Evolutionary conservation across 208 protist genomes (phyloP).

Genomic region (Leishmania braziliensis): DNA sequence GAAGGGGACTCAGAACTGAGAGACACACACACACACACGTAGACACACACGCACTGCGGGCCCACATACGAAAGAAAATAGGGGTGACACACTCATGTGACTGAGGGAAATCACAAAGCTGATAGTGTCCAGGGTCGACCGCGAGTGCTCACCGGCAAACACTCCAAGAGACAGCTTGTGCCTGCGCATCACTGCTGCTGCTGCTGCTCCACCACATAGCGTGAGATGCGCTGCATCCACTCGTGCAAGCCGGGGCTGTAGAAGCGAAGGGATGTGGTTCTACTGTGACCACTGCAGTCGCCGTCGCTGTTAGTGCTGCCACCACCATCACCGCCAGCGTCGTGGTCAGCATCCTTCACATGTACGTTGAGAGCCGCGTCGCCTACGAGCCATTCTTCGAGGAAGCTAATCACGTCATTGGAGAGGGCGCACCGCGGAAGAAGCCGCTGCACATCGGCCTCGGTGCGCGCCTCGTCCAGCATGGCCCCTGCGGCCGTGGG

Average conservation of each 20-base stretch:
- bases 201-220: slow-evolving; percentile 46
- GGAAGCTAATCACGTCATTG: slow-evolving; percentile 49
- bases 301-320: slow-evolving; percentile 15
- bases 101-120: no score
- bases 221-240: slow-evolving; percentile 68
- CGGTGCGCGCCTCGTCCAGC: slow-evolving; percentile 66
- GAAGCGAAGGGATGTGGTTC: slow-evolving; percentile 34
- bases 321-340: not conserved
- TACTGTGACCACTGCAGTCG: slow-evolving; percentile 6
- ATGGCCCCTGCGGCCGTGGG: slow-evolving; percentile 34
- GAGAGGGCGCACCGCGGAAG: slow-evolving; percentile 65
- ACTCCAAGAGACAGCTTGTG: not conserved
- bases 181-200: slow-evolving; percentile 18
- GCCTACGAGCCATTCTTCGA: slow-evolving; percentile 46
- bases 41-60: not conserved
- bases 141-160: not conserved
- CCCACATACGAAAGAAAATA: not conserved
- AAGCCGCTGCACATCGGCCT: slow-evolving; percentile 53
- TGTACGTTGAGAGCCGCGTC: not conserved
- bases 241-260: slow-evolving; percentile 70
- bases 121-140: not conserved
- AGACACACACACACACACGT: not conserved
- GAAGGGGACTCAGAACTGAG: not conserved
- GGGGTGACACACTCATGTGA: no score
- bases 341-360: not conserved